Percentiles rank a stretch among this genome's conserved stretches.
Evolutionary conservation across 2,329 filamentous ascomycete species (phyloP).

Genomic region (Achaetomium macrosporum): DNA sequence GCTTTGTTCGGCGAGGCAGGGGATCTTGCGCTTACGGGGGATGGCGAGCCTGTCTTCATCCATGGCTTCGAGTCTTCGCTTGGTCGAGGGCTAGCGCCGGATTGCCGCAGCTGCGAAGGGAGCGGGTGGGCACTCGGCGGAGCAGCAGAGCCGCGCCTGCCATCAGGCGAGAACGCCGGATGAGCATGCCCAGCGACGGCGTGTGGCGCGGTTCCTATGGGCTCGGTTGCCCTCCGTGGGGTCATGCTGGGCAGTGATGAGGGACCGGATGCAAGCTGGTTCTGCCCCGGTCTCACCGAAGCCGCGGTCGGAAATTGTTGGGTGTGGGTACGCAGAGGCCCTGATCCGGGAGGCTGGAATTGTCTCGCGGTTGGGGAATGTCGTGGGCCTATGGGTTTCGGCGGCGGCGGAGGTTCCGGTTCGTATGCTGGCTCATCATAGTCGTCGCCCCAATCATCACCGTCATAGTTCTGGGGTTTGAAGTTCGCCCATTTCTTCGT

Average conservation of each 20-base stretch:
- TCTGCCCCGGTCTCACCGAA: not conserved
- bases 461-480: slow-evolving; percentile 79
- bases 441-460: slow-evolving; percentile 84
- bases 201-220: slow-evolving; percentile 20
- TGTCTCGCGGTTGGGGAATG: slow-evolving; percentile 17
- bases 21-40: slow-evolving; percentile 33
- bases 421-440: slow-evolving; percentile 56
- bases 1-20: slow-evolving; percentile 42
- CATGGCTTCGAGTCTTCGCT: slow-evolving; percentile 29
- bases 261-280: not conserved
- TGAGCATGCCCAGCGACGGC: slow-evolving; percentile 10
- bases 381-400: slow-evolving; percentile 22
- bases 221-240: slow-evolving; percentile 19
- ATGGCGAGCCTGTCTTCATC: slow-evolving; percentile 34
- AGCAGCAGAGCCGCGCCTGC: slow-evolving; percentile 21
- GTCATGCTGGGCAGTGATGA: slow-evolving; percentile 3
- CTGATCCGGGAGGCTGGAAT: slow-evolving; percentile 19
- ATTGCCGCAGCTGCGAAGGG: slow-evolving; percentile 36
- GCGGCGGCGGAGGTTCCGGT: slow-evolving; percentile 14
- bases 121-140: slow-evolving; percentile 28
- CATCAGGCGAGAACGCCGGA: not conserved
- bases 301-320: slow-evolving; percentile 3
- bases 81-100: slow-evolving; percentile 21
- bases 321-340: slow-evolving; percentile 23
- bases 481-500: slow-evolving; percentile 95